phyloP scores from a whole-genome alignment of 2,329 filamentous ascomycete species.

The Xylariaceae sp. region DNA sequence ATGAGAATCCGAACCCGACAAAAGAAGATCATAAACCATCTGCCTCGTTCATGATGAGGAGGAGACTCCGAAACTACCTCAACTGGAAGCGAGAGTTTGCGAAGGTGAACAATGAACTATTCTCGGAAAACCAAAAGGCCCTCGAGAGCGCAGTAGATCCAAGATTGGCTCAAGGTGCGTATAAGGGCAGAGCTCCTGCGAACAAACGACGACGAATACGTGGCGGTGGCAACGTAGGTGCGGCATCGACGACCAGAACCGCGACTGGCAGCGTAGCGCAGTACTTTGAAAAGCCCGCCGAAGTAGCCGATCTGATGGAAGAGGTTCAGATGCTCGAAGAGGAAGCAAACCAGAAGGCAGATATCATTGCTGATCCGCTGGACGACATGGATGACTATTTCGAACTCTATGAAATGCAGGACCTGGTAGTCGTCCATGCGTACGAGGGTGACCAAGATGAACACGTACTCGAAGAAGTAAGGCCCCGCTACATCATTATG shows the following conservation, averaged over 20 bases:
- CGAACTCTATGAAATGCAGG: slow-evolving; percentile 85
- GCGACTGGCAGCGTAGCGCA: slow-evolving; percentile 73
- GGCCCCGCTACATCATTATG: slow-evolving; percentile 95
- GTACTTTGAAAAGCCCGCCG: slow-evolving; percentile 77
- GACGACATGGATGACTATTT: slow-evolving; percentile 93
- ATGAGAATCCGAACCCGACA: slow-evolving; percentile 38
- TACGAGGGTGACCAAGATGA: slow-evolving; percentile 97
- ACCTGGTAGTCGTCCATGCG: slow-evolving; percentile 83
- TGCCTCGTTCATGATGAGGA: slow-evolving; percentile 84
- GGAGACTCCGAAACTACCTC: slow-evolving; percentile 81
- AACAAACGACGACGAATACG: slow-evolving; percentile 85
- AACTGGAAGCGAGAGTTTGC: slow-evolving; percentile 89
- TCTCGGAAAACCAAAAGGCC: slow-evolving; percentile 75
- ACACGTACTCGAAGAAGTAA: slow-evolving; percentile 90
- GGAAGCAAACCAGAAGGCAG: slow-evolving; percentile 72
- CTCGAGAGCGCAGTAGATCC: slow-evolving; percentile 65
- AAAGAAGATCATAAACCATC: slow-evolving; percentile 62
- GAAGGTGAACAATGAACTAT: slow-evolving; percentile 75
- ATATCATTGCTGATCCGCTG: slow-evolving; percentile 72
- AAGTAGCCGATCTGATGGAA: slow-evolving; percentile 78
- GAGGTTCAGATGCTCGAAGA: slow-evolving; percentile 79
- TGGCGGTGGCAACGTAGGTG: slow-evolving; percentile 66
- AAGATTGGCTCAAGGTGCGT: slow-evolving; percentile 44
- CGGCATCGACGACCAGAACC: slow-evolving; percentile 57
- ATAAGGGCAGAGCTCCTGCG: slow-evolving; percentile 64